These are phyloP conservation scores for Chlamydomonas applanata DNA, from an alignment of 139 green algal species.

Conservation along the genomic window DNA sequence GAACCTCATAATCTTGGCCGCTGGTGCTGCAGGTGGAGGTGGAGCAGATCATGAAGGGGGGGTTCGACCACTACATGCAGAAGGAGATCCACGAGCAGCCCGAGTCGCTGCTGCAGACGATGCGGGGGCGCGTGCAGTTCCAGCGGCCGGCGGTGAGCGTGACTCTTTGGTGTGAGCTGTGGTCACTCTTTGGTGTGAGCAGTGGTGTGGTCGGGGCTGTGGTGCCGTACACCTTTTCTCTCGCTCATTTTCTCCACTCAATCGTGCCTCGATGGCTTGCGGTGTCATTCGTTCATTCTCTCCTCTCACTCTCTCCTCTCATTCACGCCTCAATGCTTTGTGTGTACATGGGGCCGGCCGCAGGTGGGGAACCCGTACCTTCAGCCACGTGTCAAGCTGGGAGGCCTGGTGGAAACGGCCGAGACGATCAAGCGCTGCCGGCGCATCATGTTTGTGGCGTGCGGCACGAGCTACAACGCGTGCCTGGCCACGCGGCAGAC, in stretches of 20 bases:
- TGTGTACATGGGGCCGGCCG: no score
- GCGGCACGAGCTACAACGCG: conserved; percentile 90
- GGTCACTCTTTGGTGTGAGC: no score
- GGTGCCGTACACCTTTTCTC: no score
- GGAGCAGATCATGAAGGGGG: conserved; percentile 95
- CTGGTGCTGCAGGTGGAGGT: conserved; percentile 86
- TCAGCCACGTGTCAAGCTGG: conserved; percentile 68
- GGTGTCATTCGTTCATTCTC: no score
- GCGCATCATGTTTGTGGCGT: conserved; percentile 92
- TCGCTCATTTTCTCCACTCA: no score
- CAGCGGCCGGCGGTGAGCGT: conserved; percentile 21
- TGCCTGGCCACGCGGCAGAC: conserved; percentile 74
- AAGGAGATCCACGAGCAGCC: conserved; percentile 95
- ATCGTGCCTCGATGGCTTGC: no score
- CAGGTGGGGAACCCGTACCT: conserved; percentile 37
- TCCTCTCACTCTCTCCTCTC: no score
- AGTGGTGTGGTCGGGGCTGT: no score
- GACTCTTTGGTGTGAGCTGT: no score
- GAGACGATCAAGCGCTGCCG: conserved; percentile 39
- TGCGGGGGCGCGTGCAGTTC: conserved; percentile 76
- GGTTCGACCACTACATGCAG: conserved; percentile 59
- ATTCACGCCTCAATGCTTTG: no score
- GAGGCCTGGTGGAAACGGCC: conserved; percentile 69
- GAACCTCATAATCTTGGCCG: background rate
- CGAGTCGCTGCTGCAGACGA: conserved; percentile 81